Evolutionary conservation across 345 rosid species (phyloP).

Genomic region (Arabidopsis arenosa): DNA sequence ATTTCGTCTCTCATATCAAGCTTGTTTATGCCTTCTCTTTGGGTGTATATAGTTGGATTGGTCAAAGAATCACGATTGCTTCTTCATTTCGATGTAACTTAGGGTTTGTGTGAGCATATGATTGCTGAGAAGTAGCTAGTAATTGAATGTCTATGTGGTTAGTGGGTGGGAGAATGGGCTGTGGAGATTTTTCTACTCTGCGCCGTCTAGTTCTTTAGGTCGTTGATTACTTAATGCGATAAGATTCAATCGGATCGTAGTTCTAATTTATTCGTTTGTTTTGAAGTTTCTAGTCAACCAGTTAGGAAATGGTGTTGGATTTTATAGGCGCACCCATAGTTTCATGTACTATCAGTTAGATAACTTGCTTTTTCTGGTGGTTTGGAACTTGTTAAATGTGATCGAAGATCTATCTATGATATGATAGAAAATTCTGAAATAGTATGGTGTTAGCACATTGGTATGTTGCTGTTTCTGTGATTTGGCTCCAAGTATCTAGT

Average conservation of each 20-base stretch:
- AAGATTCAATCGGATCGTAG: slow-evolving; percentile 22
- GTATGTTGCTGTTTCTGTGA: slow-evolving; percentile 15
- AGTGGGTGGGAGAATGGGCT: slow-evolving; percentile 23
- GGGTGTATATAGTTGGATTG: slow-evolving; percentile 12
- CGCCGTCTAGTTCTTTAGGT: slow-evolving; percentile 23
- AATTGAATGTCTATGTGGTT: slow-evolving; percentile 22
- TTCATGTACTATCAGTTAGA: not conserved
- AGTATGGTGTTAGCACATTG: slow-evolving; percentile 25
- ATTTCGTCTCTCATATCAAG: slow-evolving; percentile 6
- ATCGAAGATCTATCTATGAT: slow-evolving; percentile 12
- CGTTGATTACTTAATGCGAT: slow-evolving; percentile 27
- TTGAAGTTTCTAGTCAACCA: not conserved
- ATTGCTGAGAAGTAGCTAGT: slow-evolving; percentile 24
- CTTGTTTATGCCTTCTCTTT: slow-evolving; percentile 2
- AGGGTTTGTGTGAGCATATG: slow-evolving; percentile 24
- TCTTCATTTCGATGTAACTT: slow-evolving; percentile 22
- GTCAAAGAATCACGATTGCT: slow-evolving; percentile 28
- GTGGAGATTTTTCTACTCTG: slow-evolving; percentile 12
- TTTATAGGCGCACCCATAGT: not conserved
- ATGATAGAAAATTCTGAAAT: not conserved
- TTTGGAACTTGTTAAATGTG: slow-evolving; percentile 12
- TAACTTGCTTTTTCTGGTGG: not conserved
- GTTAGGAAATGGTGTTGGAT: slow-evolving; percentile 16
- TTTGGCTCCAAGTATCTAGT: not conserved
- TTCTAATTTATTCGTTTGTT: not conserved